Evolutionary conservation across 1,139 yeast genomes (phyloP), one percentile per base, ranked within the genome.

Genomic region (Yamadazyma blattariae): DNA sequence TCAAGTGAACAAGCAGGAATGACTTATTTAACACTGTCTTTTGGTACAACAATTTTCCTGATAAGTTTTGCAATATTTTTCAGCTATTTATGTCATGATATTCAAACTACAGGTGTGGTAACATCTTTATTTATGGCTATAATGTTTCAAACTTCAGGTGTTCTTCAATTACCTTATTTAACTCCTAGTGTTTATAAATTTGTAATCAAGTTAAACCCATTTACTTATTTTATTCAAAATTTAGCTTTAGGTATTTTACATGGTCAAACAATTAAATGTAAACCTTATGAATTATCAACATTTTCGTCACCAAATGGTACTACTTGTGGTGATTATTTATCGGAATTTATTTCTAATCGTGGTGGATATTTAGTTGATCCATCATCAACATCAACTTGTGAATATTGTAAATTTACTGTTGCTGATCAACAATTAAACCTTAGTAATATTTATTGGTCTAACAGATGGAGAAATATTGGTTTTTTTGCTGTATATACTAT

Each of bases 191-290:
- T 84, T 61, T 83, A 82, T 82, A 57, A 54, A 1, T 60, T 59
- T 37, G 81, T 84, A 86, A 77, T 80, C 62, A 75, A 80, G 51
- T 73, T 74, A 2, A 77, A 85, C 6, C 92, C 92, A 17, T 74
- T 77, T 57, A 80, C 88, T 1, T 84, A 82, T 49, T 66, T 79
- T 46, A 71, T 83, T 35, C 79, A 78, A 36, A 81, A 79, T 27
- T 60, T 82, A 50, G 66, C 81, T 30, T 58, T 76, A 16, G 41
- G 62, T 3, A 59, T 81, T 39, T 57, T 82, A 22, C 84, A 82
- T 40, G 67, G 73, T 13, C 72, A 82, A 35, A 58, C 65, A 8
- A 82, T 84, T 11, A 49, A 48, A 13, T 85, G 95, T 56, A 52
- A 66, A 3, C 45, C 50, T 2, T 57, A 59, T 29, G 95, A 85